Base-by-base conservation (phyloP, 2,329 filamentous ascomycete species). In the Xylaria sp. region DNA sequence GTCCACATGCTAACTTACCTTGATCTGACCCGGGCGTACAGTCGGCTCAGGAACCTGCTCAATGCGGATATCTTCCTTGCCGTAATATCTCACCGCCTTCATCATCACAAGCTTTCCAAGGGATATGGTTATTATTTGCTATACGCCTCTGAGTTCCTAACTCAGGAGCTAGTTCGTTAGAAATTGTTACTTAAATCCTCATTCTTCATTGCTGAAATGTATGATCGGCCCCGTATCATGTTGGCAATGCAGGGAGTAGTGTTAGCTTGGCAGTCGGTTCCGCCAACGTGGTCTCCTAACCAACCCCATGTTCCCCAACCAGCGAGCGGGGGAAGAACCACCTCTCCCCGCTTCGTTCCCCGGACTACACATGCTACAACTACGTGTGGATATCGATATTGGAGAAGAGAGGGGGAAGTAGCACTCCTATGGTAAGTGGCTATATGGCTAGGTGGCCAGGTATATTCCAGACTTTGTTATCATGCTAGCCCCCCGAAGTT, bases 31-130 rank as follows among this genome's bases (percentile, higher is more conserved):
- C 28, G 55, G 46, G 34, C 34, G n/a, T 5, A 65, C 46, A 28
- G 43, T 53, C 13, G 62, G 62, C 28, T 65, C 62, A 9, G 62
- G 55, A 18, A 65, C 28, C 23, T 65, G 62, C 45, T 65, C 62
- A 23, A 65, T 60, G 23, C 62, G 62, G 15, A 65, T 53, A 23
- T 65, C 62, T 45, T 65, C 62, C 45, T 55, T 65, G n/a, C 62
- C 62, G 23, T 65, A 65, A 36, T 65, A 65, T 36, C 62, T 59
- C 18, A 15, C 55, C 12, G 62, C 62, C 36, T 59, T 65, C 62
- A 65, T 65, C 9, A 41, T 15, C 9, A 6, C 5, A 32, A 41
- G 3, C 23, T 41, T 41, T 1, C 4, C 23, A 34, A 5, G 5
- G 28, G 48, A 53, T 34, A 53, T 34, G 50, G 1, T 34, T 20